Base-by-base conservation (phyloP, 176 grass and related monocot species). In the Triticum turgidum region DNA sequence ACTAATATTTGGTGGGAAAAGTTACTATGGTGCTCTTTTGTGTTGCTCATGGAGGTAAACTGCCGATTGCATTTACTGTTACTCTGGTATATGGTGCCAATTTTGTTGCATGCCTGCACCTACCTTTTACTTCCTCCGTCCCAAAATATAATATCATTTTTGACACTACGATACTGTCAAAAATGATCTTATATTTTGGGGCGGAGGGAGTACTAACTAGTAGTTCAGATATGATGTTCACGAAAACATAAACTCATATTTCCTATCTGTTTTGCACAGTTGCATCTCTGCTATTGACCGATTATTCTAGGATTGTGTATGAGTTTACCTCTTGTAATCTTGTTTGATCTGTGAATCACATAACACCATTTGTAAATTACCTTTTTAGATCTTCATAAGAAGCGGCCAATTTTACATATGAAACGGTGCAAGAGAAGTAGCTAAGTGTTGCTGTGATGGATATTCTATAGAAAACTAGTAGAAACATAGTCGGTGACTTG, bases 41-140 rank as follows among this genome's bases (percentile, higher is more conserved):
- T 97, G 97, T 90, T 99, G 94, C 83, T 86, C 92, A 61, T 99
- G 94, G 97, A 99, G 97, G 97, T 99, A 97, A 88, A 73, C 11
- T 86, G 52, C n/a, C 4, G 70, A 69, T 76, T 77, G 2, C 61
- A 86, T 89, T 11, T 54, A 87, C 69, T 80, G 13, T 80, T 88
- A 70, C 1, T 4, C 61, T 89, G 61, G 71, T 38, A 63, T 51
- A 63, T 68, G 35, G 8, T 24, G 25, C 82, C n/a, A 70, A 87
- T 79, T 86, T 42, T 65, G 51, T 79, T 2, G 11, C 25, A 75
- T 75, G 72, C 42, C 42, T 42, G 41, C 42, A 59, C 33, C 67
- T 75, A 54, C 58, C 61, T 77, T 29, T n/a, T 76, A 75, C 44
- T 44, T 0, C 42, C 42, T 44, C 42, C 42, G 42, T 42, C 8